Base-by-base conservation (phyloP, 1,284 basidiomycete species). In the Cutaneotrichosporon cavernicola region DNA sequence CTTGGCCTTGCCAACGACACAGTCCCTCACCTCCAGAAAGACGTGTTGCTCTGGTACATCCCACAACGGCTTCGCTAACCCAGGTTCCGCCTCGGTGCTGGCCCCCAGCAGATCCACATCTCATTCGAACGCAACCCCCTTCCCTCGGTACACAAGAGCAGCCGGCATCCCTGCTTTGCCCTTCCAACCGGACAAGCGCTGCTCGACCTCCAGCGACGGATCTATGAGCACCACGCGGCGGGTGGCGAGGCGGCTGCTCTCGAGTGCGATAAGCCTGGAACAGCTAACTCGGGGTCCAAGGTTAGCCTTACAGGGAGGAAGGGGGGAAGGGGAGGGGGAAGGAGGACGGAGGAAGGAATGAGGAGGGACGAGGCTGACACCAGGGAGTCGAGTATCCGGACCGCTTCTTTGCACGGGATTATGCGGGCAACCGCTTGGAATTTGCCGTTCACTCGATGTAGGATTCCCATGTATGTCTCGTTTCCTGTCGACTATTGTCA, bases 321-420 rank as follows among this genome's bases (percentile, higher is more conserved):
- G n/a, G n/a, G n/a, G n/a, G n/a, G n/a, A n/a, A n/a, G n/a, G n/a
- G n/a, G n/a, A n/a, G n/a, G n/a, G n/a, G n/a, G 26, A 26, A 3
- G 26, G 26, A 26, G 26, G 26, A 3, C 1, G 26, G 26, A 26
- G 26, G 26, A 3, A 26, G 26, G 26, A 26, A 26, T 26, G 26
- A 26, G 26, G 26, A 26, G 26, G 26, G 26, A 26, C 26, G 26
- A 7, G 10, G 36, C 62, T 67, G 51, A 64, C 56, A 34, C 61
- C 66, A 78, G 71, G 78, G 78, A 2, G 69, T 71, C 26, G 79
- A 80, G 61, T 79, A 78, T 56, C 76, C 75, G 4, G 72, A 73
- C 11, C 62, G 78, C 43, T 80, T 80, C 73, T 80, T 80, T 58
- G 74, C 70, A 4, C 68, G 72, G 21, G 78, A 80, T 64, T 80